Base-by-base conservation (phyloP, 75 land plant species). In the Selaginella moellendorffii region DNA sequence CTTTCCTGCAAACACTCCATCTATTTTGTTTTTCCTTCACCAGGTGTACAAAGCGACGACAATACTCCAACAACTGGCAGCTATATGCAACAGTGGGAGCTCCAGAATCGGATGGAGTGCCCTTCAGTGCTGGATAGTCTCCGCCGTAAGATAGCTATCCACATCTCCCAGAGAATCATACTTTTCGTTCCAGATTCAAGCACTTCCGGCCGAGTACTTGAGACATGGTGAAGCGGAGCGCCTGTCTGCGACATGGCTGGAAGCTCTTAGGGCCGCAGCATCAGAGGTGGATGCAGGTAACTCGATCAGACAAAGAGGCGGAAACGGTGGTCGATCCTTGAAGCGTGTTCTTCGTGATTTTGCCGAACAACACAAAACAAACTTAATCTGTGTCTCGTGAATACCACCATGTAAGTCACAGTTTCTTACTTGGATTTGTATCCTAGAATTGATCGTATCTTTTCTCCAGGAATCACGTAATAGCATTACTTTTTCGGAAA, bases 31-130 rank as follows among this genome's bases (percentile, higher is more conserved):
- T 18, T 52, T 52, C 58, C 59, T 63, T 20, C 2, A 54, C n/a
- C 71, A 90, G 97, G 97, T 90, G 20, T 91, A 90, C 65, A 87
- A 84, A 28, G 78, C 87, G 0, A 79, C 90, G 30, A 88, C 83
- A 28, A 77, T 92, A 17, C 73, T 92, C 66, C 96, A 85, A 71
- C 90, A 83, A 65, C 76, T 88, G 61, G 86, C 97, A 54, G 85
- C 90, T 51, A 61, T 88, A 17, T 92, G 96, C 64, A 65, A 74
- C 26, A 74, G 82, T 63, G 96, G 78, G 61, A 78, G 74, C 30
- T 29, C 73, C 23, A 54, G 71, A 26, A 77, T 92, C 51, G 59
- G 81, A 54, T 85, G 86, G 85, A 76, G 73, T 19, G 72, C 81
- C 30, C 71, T 92, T 29, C 79, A 81, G 63, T 65, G 66, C 65